These are phyloP conservation scores for Saturnispora halmiae DNA, from an alignment of 805 yeast species.

Conservation along the genomic window DNA sequence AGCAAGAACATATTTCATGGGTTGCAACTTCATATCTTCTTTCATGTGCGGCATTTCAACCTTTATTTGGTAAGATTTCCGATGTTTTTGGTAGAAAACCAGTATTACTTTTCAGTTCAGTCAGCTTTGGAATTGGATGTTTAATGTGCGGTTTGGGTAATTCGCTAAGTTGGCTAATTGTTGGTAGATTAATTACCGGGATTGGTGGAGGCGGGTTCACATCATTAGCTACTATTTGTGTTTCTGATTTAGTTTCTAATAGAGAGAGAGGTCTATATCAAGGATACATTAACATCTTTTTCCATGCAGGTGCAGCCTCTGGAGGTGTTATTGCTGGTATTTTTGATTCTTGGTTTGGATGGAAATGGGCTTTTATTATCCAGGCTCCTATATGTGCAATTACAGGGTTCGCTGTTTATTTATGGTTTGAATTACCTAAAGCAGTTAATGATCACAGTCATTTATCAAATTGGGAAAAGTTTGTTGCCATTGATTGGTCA, in stretches of 20 bases:
- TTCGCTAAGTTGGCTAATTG: constrained; percentile 35
- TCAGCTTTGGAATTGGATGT: constrained; percentile 32
- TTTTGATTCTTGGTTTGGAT: constrained; percentile 44
- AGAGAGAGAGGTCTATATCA: constrained; percentile 75
- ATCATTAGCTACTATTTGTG: constrained; percentile 63
- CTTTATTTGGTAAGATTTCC: constrained; percentile 45
- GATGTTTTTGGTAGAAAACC: constrained; percentile 45
- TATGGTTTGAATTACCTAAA: constrained; percentile 31
- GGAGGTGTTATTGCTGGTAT: constrained; percentile 63
- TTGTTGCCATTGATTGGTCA: constrained; percentile 35
- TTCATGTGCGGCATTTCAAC: constrained; percentile 43
- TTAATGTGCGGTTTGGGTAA: constrained; percentile 34
- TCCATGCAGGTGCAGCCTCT: constrained; percentile 64
- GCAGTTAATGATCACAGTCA: constrained; percentile 17
- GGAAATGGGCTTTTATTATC: constrained; percentile 54
- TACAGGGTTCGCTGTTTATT: constrained; percentile 32
- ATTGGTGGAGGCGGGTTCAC: constrained; percentile 85
- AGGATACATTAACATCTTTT: constrained; percentile 70
- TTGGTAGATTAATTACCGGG: constrained; percentile 69
- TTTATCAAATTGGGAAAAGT: constrained; percentile 28
- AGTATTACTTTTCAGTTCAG: constrained; percentile 27
- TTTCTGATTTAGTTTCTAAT: constrained; percentile 68
- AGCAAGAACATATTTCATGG: constrained; percentile 35
- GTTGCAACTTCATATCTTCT: constrained; percentile 35
- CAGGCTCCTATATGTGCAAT: constrained; percentile 45